phyloP scores from a whole-genome alignment of 768 basidiomycete genomes.

The Pisolithus marmoratus region DNA sequence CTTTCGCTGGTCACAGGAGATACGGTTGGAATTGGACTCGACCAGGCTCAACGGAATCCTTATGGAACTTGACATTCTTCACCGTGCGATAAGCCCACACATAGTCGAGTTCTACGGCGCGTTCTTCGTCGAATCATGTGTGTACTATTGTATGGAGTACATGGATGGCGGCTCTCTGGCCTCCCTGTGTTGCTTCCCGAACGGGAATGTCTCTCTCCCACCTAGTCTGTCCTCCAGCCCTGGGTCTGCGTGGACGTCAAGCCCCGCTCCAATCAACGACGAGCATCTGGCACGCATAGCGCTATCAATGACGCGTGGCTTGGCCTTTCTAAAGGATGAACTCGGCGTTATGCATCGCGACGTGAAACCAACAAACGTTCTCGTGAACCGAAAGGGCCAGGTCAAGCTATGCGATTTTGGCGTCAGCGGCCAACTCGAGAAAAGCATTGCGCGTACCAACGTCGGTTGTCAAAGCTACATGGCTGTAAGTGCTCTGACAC shows the following conservation, averaged over 20 bases:
- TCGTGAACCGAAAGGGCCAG: conserved; percentile 82
- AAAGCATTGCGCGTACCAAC: conserved; percentile 94
- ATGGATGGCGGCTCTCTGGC: conserved; percentile 99
- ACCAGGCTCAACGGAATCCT: conserved; percentile 93
- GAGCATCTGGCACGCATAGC: conserved; percentile 80
- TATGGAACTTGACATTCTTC: conserved; percentile 97
- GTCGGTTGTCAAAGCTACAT: conserved; percentile 99
- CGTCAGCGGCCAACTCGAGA: conserved; percentile 97
- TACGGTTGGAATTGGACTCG: conserved; percentile 90
- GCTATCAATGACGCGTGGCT: conserved; percentile 75
- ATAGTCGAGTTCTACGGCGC: conserved; percentile 99
- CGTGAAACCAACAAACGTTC: conserved; percentile 92
- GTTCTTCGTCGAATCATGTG: conserved; percentile 99
- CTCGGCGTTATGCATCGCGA: conserved; percentile 84
- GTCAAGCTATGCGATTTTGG: conserved; percentile 98
- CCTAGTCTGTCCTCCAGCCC: conserved; percentile 28
- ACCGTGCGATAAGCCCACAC: conserved; percentile 83
- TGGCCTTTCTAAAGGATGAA: conserved; percentile 93
- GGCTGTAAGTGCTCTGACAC: conserved; percentile 59
- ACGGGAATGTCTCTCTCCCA: conserved; percentile 29
- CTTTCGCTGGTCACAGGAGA: conserved; percentile 63
- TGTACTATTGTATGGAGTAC: conserved; percentile 99
- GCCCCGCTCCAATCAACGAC: conserved; percentile 50
- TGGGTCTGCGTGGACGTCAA: conserved; percentile 30
- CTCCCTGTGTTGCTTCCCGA: conserved; percentile 51